Base-by-base conservation (phyloP, 1,284 basidiomycete species). In the Ganoderma multipileum region DNA sequence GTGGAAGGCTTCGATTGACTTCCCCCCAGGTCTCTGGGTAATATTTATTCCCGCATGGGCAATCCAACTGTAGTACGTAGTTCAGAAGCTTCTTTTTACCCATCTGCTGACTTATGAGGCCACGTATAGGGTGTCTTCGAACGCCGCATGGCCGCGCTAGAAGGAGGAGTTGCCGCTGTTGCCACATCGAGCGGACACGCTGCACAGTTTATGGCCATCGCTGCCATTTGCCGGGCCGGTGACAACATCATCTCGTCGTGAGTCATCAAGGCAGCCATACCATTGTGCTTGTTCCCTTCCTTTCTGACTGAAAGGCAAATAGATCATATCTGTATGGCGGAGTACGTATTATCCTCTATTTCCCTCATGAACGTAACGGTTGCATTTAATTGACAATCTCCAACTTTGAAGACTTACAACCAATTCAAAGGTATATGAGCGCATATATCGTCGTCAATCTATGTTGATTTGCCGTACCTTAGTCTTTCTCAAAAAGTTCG, bases 241-340 rank as follows among this genome's bases (percentile, higher is more conserved):
- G 93, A 95, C 79, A 95, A 95, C 80, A 93, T 96, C 72, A 87
- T 95, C 11, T 88, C 91, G 2, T 89, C 90, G 83, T 89, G 71
- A 77, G 87, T 65, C 20, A 42, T 89, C 90, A 72, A 94, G 93
- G 79, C 95, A 41, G 5, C 36, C 9, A 18, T 38, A 20, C 42
- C 16, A 2, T 64, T 28, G 7, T 28, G 2, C 28, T 11, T 8
- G 20, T 30, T 30, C 14, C 28, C 28, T 55, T 16, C 16, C 0
- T 30, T 14, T 30, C 52, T 54, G 14, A 20, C 28, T 16, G 47
- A 52, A 52, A 26, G 3, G 12, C 26, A 59, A n/a, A 12, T 9
- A 89, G 87, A 1, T 87, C 88, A 3, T 87, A 84, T 74, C 80
- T 93, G 7, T 93, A 92, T 69, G 91, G 91, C 61, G 91, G 90